Percentiles rank a stretch among this genome's conserved stretches.
These are phyloP conservation scores for Aspergillus sp. DNA, from an alignment of 2,329 filamentous ascomycete species.

Conservation along the genomic window DNA sequence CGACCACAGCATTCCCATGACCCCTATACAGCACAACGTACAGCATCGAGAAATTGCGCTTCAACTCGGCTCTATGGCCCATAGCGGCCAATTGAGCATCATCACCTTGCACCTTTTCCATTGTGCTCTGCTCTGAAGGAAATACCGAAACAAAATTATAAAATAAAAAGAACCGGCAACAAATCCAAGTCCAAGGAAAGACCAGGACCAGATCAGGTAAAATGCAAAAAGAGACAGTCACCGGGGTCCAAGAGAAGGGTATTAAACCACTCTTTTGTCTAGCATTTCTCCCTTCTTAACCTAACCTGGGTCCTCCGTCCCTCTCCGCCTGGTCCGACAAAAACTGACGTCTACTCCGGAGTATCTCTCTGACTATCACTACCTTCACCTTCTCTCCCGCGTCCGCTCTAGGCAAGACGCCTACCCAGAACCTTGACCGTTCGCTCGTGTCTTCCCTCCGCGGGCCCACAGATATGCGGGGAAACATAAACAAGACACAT, in stretches of 20 bases:
- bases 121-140: constrained; percentile 11
- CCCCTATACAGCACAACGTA: constrained; percentile 12
- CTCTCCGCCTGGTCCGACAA: too few species aligned
- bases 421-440: too few species aligned
- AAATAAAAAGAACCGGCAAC: too few species aligned
- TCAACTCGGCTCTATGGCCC: constrained; percentile 53
- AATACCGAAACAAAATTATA: background rate
- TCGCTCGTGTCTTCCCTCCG: too few species aligned
- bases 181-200: background rate
- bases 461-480: background rate
- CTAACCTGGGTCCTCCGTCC: too few species aligned
- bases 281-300: too few species aligned
- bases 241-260: too few species aligned
- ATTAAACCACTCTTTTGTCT: too few species aligned
- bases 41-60: constrained; percentile 52
- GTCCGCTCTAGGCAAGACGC: too few species aligned
- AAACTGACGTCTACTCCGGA: too few species aligned
- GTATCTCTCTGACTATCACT: too few species aligned
- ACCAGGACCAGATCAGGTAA: constrained; percentile 1
- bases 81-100: constrained; percentile 48
- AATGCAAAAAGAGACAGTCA: constrained; percentile 1
- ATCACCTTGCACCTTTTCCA: constrained; percentile 28
- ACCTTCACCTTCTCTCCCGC: too few species aligned
- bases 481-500: constrained; percentile 1
- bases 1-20: background rate